Evolutionary conservation across 2,329 filamentous ascomycete genomes (phyloP).

Genomic region (Zymoseptoria ardabiliae): DNA sequence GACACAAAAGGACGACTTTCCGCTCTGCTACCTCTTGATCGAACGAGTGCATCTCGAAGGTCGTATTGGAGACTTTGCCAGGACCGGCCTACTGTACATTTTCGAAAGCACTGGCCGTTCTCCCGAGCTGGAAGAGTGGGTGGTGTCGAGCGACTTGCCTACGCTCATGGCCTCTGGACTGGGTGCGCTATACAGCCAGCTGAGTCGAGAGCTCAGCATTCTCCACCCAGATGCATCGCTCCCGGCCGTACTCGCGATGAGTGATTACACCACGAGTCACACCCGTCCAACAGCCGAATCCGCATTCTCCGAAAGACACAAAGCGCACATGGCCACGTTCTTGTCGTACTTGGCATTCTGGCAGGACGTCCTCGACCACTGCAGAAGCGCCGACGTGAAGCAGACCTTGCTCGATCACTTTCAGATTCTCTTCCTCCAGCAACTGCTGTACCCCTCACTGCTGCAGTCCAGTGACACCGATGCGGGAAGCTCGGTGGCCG

Average conservation of each 20-base stretch:
- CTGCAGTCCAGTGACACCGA: conserved; percentile 96
- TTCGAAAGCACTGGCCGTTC: conserved; percentile 88
- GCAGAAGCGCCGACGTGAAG: conserved; percentile 82
- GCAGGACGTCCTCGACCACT: conserved; percentile 97
- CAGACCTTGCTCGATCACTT: conserved; percentile 93
- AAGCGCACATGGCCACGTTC: conserved; percentile 85
- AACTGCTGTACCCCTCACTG: conserved; percentile 90
- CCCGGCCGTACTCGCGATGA: conserved; percentile 78
- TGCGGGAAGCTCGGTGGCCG: conserved; percentile 91
- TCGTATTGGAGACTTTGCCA: conserved; percentile 87
- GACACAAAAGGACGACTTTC: conserved; percentile 85
- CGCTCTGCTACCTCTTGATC: conserved; percentile 88
- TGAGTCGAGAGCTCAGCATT: conserved; percentile 72
- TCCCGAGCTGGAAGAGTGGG: conserved; percentile 80
- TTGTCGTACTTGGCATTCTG: conserved; percentile 92
- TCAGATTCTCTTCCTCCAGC: conserved; percentile 90
- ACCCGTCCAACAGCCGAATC: conserved; percentile 64
- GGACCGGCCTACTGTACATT: conserved; percentile 88
- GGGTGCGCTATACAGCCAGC: conserved; percentile 66
- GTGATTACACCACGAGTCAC: conserved; percentile 74
- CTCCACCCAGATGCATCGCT: conserved; percentile 66
- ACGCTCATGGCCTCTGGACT: conserved; percentile 95
- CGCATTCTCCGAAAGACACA: conserved; percentile 67
- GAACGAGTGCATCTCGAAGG: conserved; percentile 97
- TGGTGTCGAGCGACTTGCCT: conserved; percentile 91